phyloP scores from a whole-genome alignment of 176 grass and related monocot genomes.

The Thalia dealbata region DNA sequence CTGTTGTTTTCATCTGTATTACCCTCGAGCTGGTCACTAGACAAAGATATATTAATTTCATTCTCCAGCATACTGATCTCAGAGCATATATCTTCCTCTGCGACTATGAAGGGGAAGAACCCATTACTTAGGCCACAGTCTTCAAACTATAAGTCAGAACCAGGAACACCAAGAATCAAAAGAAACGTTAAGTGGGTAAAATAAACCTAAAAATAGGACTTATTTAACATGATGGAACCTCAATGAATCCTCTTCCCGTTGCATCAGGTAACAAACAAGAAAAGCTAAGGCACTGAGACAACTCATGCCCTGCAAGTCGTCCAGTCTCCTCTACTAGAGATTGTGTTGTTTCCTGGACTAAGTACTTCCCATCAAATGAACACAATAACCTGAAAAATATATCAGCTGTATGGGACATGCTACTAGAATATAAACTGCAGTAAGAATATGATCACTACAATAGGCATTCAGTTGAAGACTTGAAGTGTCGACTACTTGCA shows the following conservation, averaged over 20 bases:
- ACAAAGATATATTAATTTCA: conserved; percentile 34
- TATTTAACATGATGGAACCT: conserved; percentile 32
- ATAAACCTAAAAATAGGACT: conserved; percentile 8
- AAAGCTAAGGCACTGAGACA: conserved; percentile 53
- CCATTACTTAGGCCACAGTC: conserved; percentile 55
- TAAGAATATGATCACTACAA: neutral
- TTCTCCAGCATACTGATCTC: conserved; percentile 78
- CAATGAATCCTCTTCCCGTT: conserved; percentile 79
- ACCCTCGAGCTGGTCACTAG: conserved; percentile 7
- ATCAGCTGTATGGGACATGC: conserved; percentile 4
- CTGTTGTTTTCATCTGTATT: conserved; percentile 23
- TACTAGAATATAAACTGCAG: neutral
- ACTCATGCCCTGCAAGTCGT: conserved; percentile 24
- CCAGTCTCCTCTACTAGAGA: conserved; percentile 24
- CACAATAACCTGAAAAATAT: conserved; percentile 59
- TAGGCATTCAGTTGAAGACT: neutral
- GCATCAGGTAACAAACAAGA: conserved; percentile 64
- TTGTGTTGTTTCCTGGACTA: conserved; percentile 55
- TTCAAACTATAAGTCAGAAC: conserved; percentile 25
- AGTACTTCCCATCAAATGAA: conserved; percentile 70
- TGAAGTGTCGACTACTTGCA: neutral
- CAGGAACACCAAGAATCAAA: conserved; percentile 1
- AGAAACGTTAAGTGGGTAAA: conserved; percentile 9
- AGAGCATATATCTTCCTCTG: conserved; percentile 62
- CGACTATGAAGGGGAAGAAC: conserved; percentile 71